Conservation (phyloP, 129 eudicot species). For the Centaurea solstitialis region DNA sequence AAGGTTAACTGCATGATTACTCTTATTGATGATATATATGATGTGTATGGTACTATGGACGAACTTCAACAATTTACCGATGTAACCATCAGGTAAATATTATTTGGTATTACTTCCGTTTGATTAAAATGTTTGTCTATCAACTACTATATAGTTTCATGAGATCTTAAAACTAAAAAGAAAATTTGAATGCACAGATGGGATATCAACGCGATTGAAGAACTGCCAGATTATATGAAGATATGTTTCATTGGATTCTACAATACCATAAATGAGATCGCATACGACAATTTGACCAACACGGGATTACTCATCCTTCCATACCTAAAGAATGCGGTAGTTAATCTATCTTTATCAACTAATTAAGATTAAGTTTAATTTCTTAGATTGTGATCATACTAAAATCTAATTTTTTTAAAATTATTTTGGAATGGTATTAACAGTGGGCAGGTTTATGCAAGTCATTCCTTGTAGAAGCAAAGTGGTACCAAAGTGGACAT, state of each 20-base stretch:
- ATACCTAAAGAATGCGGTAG: constrained; percentile 3
- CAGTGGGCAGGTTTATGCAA: constrained; percentile 16
- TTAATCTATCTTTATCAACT: neutral
- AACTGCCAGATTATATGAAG: constrained; percentile 18
- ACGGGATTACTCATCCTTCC: neutral
- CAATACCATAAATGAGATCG: neutral
- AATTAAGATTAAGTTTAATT: neutral
- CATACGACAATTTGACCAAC: neutral
- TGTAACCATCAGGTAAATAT: constrained; percentile 5
- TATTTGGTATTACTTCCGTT: neutral
- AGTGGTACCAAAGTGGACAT: neutral
- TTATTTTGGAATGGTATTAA: no score
- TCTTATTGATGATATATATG: neutral
- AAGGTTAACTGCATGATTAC: neutral
- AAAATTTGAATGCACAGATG: neutral
- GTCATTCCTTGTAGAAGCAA: neutral
- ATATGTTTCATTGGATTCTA: constrained; percentile 6
- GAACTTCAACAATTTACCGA: neutral
- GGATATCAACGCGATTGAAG: constrained; percentile 8
- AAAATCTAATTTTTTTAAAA: neutral
- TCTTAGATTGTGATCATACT: neutral
- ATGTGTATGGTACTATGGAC: neutral
- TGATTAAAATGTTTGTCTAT: neutral
- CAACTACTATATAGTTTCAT: neutral
- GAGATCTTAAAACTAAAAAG: no score